A percentile compares a stretch with the other conserved stretches of the same genome.
phyloP scores from a whole-genome alignment of 495 filamentous ascomycete genomes.

The Neurospora sp. region DNA sequence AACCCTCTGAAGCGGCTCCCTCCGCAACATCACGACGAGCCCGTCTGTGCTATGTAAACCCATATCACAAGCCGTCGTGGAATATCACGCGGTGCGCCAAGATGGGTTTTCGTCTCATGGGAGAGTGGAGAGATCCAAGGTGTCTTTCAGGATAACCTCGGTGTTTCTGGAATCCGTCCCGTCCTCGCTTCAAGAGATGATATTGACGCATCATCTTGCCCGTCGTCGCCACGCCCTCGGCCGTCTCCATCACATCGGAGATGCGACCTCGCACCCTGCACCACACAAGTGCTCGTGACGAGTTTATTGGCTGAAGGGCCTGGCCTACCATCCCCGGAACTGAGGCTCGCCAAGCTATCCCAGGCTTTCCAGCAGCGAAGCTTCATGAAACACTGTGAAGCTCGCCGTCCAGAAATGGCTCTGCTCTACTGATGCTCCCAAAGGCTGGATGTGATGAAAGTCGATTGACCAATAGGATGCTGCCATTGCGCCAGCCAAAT shows the following conservation, averaged over 20 bases:
- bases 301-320: background rate
- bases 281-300: background rate
- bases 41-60: background rate
- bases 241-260: background rate
- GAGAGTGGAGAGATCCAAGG: background rate
- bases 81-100: background rate
- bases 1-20: background rate
- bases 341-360: constrained; percentile 4
- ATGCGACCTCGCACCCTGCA: background rate
- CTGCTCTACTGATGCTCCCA: constrained; percentile 1
- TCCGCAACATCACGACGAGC: background rate
- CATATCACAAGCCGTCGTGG: background rate
- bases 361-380: background rate
- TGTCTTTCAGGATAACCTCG: background rate
- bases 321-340: constrained; percentile 8
- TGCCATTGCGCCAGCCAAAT: constrained; percentile 15
- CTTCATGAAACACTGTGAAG: background rate
- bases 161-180: background rate
- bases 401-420: constrained; percentile 12
- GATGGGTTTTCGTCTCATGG: background rate
- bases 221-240: background rate
- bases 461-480: constrained; percentile 18
- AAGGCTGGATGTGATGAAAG: constrained; percentile 13
- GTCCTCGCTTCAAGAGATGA: background rate
- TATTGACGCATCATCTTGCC: background rate